Percentiles rank a stretch among this genome's conserved stretches.
These are phyloP conservation scores for Salicornia ramosissima DNA, from an alignment of 148 eudicot genomes.

Conservation along the genomic window DNA sequence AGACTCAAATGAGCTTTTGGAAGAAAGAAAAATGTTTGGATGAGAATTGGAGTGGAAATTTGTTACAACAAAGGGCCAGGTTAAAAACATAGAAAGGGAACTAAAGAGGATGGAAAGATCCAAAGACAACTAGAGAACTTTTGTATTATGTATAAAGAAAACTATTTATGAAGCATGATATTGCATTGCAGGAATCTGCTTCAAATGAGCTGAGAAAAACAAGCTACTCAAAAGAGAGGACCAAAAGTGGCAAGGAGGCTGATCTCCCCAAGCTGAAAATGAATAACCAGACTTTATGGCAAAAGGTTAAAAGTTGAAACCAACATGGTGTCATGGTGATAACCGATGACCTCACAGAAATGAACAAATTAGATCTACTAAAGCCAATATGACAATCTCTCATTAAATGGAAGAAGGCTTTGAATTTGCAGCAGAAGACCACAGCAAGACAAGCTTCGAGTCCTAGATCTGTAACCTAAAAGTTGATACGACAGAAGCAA, in stretches of 20 bases:
- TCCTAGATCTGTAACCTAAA: neutral
- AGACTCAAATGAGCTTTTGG: neutral
- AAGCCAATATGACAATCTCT: neutral
- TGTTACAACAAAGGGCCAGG: too few relatives aligned
- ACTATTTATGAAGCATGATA: neutral
- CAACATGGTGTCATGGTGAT: too few relatives aligned
- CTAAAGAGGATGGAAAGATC: neutral
- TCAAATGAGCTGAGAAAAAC: neutral
- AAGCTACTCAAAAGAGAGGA: neutral
- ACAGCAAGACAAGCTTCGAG: neutral
- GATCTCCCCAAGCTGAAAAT: neutral
- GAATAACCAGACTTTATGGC: neutral
- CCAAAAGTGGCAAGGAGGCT: too few relatives aligned
- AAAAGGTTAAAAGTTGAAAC: neutral
- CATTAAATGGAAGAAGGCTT: neutral
- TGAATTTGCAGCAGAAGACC: neutral
- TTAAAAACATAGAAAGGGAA: neutral
- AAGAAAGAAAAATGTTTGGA: neutral
- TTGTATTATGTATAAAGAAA: neutral
- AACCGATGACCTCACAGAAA: constrained; percentile 7
- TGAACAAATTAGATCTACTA: constrained; percentile 3
- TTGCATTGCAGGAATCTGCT: neutral
- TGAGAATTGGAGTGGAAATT: neutral
- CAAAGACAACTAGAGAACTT: neutral
- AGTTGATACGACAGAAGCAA: constrained; percentile 6